A percentile compares a stretch with the other conserved stretches of the same genome.
Conservation (phyloP, 176 grass and related monocot species). For the Carex scoparia region DNA sequence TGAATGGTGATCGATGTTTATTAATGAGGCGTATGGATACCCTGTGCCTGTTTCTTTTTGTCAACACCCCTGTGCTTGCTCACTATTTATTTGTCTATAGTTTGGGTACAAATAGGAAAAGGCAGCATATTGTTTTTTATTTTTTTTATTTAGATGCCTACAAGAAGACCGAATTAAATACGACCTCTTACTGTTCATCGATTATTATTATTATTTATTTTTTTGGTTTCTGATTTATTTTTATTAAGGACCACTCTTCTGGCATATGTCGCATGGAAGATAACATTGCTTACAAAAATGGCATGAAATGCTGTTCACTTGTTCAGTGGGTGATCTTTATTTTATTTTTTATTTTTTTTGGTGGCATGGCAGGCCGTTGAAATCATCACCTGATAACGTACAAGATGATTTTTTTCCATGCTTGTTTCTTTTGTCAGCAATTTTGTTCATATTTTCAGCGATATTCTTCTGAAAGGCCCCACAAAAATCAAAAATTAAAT, state of each 20-base stretch:
- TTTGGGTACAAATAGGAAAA: neutral
- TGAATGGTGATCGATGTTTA: no score
- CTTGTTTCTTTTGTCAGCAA: slow-evolving; percentile 6
- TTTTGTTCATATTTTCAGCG: neutral
- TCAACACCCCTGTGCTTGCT: no score
- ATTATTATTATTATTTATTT: neutral
- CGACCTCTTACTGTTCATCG: neutral
- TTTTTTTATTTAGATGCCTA: neutral
- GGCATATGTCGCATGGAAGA: slow-evolving; percentile 1
- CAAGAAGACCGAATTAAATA: neutral
- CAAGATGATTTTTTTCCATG: neutral
- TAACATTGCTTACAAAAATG: slow-evolving; percentile 3
- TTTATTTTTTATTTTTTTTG: neutral
- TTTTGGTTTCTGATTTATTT: neutral
- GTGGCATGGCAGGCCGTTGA: neutral
- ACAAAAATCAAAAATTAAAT: neutral
- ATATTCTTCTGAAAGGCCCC: neutral
- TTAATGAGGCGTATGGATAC: no score
- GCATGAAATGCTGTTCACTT: neutral
- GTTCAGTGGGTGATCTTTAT: neutral
- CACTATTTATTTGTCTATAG: no score
- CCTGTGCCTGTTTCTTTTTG: no score
- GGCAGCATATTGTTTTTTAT: neutral
- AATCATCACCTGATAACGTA: neutral
- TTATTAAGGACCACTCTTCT: neutral